A percentile compares a stretch with the other conserved stretches of the same genome.
phyloP scores from a whole-genome alignment of 1,284 basidiomycete species.

The Mycena sp. region DNA sequence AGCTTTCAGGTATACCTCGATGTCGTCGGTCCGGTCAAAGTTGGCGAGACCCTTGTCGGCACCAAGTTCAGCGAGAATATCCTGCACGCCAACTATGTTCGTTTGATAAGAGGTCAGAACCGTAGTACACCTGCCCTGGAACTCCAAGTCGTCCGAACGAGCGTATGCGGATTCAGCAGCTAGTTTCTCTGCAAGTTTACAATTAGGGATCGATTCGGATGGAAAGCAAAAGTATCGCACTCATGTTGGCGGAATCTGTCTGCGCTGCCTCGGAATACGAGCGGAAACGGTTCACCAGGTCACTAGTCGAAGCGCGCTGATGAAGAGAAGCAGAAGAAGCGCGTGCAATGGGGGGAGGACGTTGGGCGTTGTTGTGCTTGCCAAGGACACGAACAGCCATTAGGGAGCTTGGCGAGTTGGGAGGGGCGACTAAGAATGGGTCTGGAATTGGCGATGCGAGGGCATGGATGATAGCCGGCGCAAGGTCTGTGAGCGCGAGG shows the following conservation, averaged over 20 bases:
- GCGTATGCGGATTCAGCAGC: neutral
- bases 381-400: conserved; percentile 22
- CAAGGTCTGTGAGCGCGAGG: conserved; percentile 44
- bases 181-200: neutral
- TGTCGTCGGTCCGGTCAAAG: conserved; percentile 54
- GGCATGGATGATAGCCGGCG: conserved; percentile 35
- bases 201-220: neutral
- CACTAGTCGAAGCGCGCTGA: neutral
- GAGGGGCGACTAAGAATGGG: conserved; percentile 38
- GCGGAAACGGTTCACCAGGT: neutral
- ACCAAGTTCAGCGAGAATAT: conserved; percentile 41
- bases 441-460: conserved; percentile 49
- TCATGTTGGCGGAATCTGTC: conserved; percentile 2
- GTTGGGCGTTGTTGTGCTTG: conserved; percentile 19
- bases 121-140: conserved; percentile 37
- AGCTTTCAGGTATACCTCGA: conserved; percentile 61
- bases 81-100: too few relatives aligned
- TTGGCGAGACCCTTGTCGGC: conserved; percentile 62
- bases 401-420: conserved; percentile 25
- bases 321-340: conserved; percentile 1
- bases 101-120: too few relatives aligned
- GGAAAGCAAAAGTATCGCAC: neutral
- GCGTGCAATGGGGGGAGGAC: conserved; percentile 8
- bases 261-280: neutral
- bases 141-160: conserved; percentile 40